Conservation (phyloP, 225 moss, liverwort and hornwort species). For the Pseudisothecium myosuroides region DNA sequence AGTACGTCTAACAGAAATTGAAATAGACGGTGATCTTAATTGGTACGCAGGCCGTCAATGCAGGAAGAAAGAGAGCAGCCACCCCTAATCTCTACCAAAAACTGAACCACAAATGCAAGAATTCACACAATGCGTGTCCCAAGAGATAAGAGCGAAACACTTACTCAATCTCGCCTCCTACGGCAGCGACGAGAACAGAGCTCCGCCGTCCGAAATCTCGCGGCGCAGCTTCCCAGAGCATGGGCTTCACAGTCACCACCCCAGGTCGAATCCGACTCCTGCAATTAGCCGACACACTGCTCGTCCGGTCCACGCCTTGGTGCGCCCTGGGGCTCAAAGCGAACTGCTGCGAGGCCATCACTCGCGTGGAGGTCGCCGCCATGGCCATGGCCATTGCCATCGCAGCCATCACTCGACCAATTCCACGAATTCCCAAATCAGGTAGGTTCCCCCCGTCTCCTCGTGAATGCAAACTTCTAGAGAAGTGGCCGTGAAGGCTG, state of each 20-base stretch:
- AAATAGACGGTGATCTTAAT: neutral
- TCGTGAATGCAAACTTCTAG: neutral
- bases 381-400: conserved; percentile 29
- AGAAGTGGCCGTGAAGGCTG: neutral
- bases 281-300: neutral
- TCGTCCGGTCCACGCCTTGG: neutral
- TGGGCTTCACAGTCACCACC: neutral
- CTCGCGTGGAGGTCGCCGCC: conserved; percentile 7
- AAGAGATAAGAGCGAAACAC: neutral
- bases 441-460: neutral
- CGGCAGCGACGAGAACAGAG: neutral
- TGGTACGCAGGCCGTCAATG: neutral
- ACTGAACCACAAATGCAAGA: neutral
- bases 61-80: neutral
- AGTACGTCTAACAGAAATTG: neutral
- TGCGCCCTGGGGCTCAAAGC: neutral
- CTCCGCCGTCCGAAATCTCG: neutral
- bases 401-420: conserved; percentile 1
- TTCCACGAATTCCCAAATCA: neutral
- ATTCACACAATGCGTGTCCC: neutral
- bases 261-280: neutral
- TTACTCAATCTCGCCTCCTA: conserved; percentile 16
- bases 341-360: conserved; percentile 3
- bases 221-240: neutral
- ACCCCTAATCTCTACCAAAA: neutral